A percentile compares a stretch with the other conserved stretches of the same genome.
phyloP scores from a whole-genome alignment of 2,329 filamentous ascomycete species.

The Apiospora koreana region DNA sequence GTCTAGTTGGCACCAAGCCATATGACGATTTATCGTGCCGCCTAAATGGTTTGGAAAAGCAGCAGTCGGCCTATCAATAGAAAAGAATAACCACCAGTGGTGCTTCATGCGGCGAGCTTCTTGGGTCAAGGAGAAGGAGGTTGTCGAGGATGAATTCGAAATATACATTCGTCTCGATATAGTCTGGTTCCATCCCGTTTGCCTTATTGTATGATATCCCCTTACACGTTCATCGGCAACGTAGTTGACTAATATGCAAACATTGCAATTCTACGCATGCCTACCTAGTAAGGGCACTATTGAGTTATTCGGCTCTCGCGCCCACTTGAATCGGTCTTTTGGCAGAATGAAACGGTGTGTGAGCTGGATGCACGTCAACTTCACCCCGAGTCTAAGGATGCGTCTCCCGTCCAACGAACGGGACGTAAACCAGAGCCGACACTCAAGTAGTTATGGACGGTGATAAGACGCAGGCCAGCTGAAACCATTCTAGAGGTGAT shows the following conservation, averaged over 20 bases:
- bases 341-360: not conserved
- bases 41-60: not conserved
- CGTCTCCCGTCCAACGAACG: not conserved
- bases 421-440: no score
- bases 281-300: not conserved
- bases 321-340: not conserved
- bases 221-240: not conserved
- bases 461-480: not conserved
- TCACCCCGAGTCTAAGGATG: not conserved
- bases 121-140: not conserved
- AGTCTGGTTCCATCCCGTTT: not conserved
- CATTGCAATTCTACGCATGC: not conserved
- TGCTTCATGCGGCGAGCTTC: not conserved
- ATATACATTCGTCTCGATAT: not conserved
- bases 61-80: not conserved
- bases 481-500: not conserved
- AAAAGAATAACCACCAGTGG: not conserved
- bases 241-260: not conserved
- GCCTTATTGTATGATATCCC: not conserved
- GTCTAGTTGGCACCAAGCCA: not conserved
- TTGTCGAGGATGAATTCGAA: not conserved
- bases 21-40: not conserved
- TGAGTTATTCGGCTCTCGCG: not conserved
- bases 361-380: not conserved
- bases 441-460: no score